Evolutionary conservation across 2,329 filamentous ascomycete species (phyloP), one percentile per base, ranked within the genome.

Genomic region (Aspergillus sp.): DNA sequence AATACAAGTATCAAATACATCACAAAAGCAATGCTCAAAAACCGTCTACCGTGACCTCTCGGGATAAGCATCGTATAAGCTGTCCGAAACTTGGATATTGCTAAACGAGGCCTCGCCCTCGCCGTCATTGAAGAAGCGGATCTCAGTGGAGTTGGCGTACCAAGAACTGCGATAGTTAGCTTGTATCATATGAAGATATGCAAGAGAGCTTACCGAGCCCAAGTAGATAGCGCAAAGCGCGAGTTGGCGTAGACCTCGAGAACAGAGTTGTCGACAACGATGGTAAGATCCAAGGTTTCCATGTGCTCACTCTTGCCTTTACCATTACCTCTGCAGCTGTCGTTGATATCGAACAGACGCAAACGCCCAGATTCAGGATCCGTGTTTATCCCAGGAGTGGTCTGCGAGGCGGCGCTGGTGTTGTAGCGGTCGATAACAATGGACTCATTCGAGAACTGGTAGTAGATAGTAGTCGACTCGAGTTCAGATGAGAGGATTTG

Each of bases 401-500:
- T 53, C 9, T 42, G 33, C 2, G 49, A 41, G 0, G 54, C 53
- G 9, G 54, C 53, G 37, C 51, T 57, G 19, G 54, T 57, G 17
- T 53, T 48, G 22, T 42, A 52, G 12, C 54, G 49, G 9, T 56
- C 53, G 12, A 57, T 35, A n/a, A 57, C 45, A 4, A 57, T 48
- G 9, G 51, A 56, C 44, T 56, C 54, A 2, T 57, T 57, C 2
- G 53, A 54, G 44, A 57, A 57, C 43, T 56, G 54, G 32, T 57
- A 57, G 27, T 54, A 57, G 32, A 57, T 47, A 3, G 33, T 50
- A 1, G 54, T 57, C 2, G 42, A 43, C n/a, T 57, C 54, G 5
- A 43, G 25, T 9, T 46, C 44, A 1, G 54, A 57, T 0, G 53
- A 35, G 4, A 57, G 39, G 10, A 57, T 50, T 45, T 50, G 41